Evolutionary conservation across 805 yeast species (phyloP), one percentile per base, ranked within the genome.

Genomic region (Candida corydali): DNA sequence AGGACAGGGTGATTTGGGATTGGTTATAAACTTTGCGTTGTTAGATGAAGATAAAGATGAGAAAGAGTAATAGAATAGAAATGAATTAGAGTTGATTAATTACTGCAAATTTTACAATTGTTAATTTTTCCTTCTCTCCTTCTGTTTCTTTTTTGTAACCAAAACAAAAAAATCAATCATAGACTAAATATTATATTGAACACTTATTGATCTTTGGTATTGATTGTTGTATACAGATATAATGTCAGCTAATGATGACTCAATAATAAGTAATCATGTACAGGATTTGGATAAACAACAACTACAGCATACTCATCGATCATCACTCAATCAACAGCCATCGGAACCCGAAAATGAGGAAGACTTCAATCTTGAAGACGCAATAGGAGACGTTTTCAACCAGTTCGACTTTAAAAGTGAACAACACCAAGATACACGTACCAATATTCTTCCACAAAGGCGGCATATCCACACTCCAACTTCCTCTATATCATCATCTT

Each of bases 11-110:
- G 42, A 40, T 5, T 31, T 52, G 15, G 72, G 70, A 2, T 46
- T 66, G 36, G 54, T 63, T 2, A 41, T 68, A 11, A 67, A 67
- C 36, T 67, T 68, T 43, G 54, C 62, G 9, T 46, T 68, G 29
- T 40, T 57, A 9, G 62, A 65, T 16, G 73, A 67, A 39, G 39
- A 36, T 17, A 20, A 33, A 3, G 36, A 33, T 3, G 23, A n/a
- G 18, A 25, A 33, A 14, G 22, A 26, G 22, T 16, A 7, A 8
- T 28, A 28, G 16, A 17, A 17, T 29, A 17, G 15, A 30, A n/a
- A 16, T n/a, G n/a, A n/a, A n/a, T n/a, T n/a, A n/a, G n/a, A n/a
- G n/a, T n/a, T n/a, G n/a, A n/a, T n/a, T n/a, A n/a, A n/a, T n/a
- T n/a, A n/a, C n/a, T n/a, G n/a, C n/a, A n/a, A n/a, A n/a, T n/a